Evolutionary conservation across 805 yeast species (phyloP).

Genomic region (Yamadazyma takamatsuzukensis): DNA sequence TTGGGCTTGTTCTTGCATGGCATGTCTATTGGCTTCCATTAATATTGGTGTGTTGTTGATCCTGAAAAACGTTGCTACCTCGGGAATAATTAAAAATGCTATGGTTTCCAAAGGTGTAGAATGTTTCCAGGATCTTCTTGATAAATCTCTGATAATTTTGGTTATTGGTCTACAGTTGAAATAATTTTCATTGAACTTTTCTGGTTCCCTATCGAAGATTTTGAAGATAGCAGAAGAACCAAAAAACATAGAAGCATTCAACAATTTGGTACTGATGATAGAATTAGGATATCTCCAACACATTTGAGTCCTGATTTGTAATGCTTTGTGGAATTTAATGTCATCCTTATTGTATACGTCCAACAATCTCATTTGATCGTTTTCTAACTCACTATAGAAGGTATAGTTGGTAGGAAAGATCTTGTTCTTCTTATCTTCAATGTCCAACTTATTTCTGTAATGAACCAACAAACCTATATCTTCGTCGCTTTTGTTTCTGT

Average conservation of each 20-base stretch:
- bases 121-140: conserved; percentile 91
- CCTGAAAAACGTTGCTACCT: conserved; percentile 67
- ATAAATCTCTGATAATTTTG: conserved; percentile 78
- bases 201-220: conserved; percentile 41
- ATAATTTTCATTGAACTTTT: conserved; percentile 32
- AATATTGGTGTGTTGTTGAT: conserved; percentile 76
- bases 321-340: conserved; percentile 65
- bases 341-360: conserved; percentile 70
- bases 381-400: conserved; percentile 49
- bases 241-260: conserved; percentile 65
- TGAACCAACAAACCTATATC: conserved; percentile 75
- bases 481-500: conserved; percentile 62
- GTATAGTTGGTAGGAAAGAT: conserved; percentile 65
- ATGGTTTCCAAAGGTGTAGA: conserved; percentile 54
- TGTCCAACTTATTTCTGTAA: conserved; percentile 71
- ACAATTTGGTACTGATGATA: conserved; percentile 68
- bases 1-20: conserved; percentile 61
- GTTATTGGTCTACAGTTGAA: conserved; percentile 49
- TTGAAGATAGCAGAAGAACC: conserved; percentile 44
- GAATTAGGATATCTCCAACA: conserved; percentile 84
- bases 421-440: conserved; percentile 65
- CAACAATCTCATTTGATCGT: conserved; percentile 49
- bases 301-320: conserved; percentile 80
- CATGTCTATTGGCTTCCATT: conserved; percentile 83
- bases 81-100: conserved; percentile 68